A percentile compares a stretch with the other conserved stretches of the same genome.
Conservation (phyloP, 495 filamentous ascomycete genomes). For the Letharia lupina region DNA sequence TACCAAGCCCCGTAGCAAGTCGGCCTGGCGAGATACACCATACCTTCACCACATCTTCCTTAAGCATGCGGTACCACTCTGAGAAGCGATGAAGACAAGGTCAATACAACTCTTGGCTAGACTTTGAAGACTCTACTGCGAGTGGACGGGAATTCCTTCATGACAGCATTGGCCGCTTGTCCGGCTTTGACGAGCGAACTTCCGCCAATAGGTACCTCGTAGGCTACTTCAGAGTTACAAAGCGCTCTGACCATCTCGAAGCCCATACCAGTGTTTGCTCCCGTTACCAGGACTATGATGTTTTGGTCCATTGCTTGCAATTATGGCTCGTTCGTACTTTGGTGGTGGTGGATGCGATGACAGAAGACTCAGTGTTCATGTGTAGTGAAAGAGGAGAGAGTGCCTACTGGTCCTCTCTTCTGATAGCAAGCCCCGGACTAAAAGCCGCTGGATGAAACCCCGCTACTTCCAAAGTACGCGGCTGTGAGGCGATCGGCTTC, state of each 20-base stretch:
- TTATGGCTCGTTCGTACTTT: neutral
- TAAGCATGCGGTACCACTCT: no score
- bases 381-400: neutral
- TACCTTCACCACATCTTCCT: no score
- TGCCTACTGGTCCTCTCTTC: neutral
- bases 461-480: neutral
- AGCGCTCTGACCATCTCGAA: constrained; percentile 42
- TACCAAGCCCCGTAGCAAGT: no score
- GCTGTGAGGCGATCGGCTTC: constrained; percentile 3
- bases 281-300: constrained; percentile 25
- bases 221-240: constrained; percentile 32
- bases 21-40: no score
- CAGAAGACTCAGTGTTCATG: neutral
- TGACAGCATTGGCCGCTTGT: constrained; percentile 31
- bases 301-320: neutral
- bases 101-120: no score
- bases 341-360: neutral
- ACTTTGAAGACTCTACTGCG: constrained; percentile 32
- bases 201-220: constrained; percentile 42
- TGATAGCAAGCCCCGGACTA: neutral
- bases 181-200: constrained; percentile 39
- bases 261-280: constrained; percentile 44
- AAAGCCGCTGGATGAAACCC: neutral
- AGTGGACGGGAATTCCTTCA: constrained; percentile 32
- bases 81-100: no score